Base-by-base conservation (phyloP, 2,329 filamentous ascomycete genomes). In the Calonectria henricotiae region DNA sequence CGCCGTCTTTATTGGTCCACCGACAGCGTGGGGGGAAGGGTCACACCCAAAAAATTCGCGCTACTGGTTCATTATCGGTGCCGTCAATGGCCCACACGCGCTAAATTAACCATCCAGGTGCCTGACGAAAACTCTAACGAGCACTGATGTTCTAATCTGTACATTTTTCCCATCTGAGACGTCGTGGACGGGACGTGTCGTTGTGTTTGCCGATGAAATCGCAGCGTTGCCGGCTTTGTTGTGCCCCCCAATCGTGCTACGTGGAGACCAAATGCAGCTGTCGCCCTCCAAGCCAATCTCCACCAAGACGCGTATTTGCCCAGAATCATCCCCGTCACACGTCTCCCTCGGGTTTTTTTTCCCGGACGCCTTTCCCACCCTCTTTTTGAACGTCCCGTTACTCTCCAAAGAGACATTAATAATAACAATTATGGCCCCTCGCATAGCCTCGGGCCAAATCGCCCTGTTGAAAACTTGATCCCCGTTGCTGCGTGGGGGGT, bases 11-110 rank as follows among this genome's bases (percentile, higher is more conserved):
- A 58, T 58, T 58, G 51, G 51, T 17, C 51, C 35, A 39, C 51
- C 51, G 20, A 17, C n/a, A 5, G 17, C 51, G 51, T 58, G 51
- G 51, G 32, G 15, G 39, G 15, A 11, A n/a, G 51, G 37, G n/a
- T 20, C 20, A 2, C 51, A n/a, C 11, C 51, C 39, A 39, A 58
- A 58, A 58, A 58, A 17, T 58, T 58, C 39, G 51, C 51, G 51
- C 32, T 37, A 13, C 32, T 20, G 27, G 51, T 46, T 46, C 43
- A 44, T 20, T 44, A 7, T 9, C n/a, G 49, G 7, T 37, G 17
- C 47, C 8, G 5, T 4, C 23, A 49, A n/a, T 4, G 13, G 47
- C 27, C 30, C 47, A 32, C 17, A 15, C 25, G 51, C 5, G 51
- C 20, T 11, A 39, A 39, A 39, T 58, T 25, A 58, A 58, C 51